Evolutionary conservation across 2,329 filamentous ascomycete species (phyloP).

Genomic region (Fusarium tricinctum): DNA sequence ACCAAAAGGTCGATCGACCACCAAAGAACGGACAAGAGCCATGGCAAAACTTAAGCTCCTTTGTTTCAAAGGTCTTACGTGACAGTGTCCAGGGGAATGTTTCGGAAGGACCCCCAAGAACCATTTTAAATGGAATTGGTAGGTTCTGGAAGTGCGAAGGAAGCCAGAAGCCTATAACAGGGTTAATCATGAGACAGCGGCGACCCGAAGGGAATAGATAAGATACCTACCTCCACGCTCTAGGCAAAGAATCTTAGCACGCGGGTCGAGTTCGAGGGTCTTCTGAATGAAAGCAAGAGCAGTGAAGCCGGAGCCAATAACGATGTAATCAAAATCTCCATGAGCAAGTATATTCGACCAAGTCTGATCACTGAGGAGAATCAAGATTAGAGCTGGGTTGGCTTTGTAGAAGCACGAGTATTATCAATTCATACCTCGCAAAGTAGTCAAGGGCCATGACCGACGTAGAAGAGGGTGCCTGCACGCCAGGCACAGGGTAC

Average conservation of each 20-base stretch:
- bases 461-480: background rate
- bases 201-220: background rate
- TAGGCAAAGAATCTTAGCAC: background rate
- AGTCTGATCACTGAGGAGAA: constrained; percentile 1
- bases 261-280: background rate
- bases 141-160: constrained; percentile 10
- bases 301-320: constrained; percentile 6
- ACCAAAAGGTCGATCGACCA: background rate
- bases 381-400: background rate
- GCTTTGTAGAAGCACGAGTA: background rate
- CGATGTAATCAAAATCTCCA: constrained; percentile 6
- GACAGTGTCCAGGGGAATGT: constrained; percentile 4
- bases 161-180: constrained; percentile 1
- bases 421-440: background rate
- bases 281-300: constrained; percentile 6
- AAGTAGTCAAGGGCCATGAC: constrained; percentile 12
- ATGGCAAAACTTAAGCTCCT: constrained; percentile 3
- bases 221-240: constrained; percentile 1
- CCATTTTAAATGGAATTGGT: constrained; percentile 10
- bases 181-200: background rate
- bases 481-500: constrained; percentile 2
- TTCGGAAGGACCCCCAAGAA: constrained; percentile 1
- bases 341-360: background rate
- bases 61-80: constrained; percentile 1
- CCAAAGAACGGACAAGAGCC: constrained; percentile 3